These are phyloP conservation scores for Candida tropicalis DNA, from an alignment of 1,139 yeast genomes.

Conservation along the genomic window DNA sequence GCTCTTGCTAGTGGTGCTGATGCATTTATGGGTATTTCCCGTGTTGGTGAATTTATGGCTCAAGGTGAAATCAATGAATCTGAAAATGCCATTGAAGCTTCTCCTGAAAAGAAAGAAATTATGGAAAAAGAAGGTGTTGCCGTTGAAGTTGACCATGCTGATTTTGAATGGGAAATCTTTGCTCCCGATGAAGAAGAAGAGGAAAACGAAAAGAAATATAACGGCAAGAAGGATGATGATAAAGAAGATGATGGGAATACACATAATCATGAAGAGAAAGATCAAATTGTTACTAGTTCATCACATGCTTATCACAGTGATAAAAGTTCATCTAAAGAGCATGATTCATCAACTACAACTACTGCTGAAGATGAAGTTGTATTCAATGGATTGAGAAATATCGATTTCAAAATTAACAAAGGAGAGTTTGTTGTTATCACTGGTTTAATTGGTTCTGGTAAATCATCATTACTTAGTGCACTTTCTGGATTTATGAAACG, in stretches of 20 bases:
- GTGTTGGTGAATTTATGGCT: slow-evolving; percentile 57
- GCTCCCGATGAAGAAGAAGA: slow-evolving; percentile 25
- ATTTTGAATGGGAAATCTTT: slow-evolving; percentile 69
- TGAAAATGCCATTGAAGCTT: slow-evolving; percentile 23
- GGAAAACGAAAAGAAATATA: slow-evolving; percentile 12
- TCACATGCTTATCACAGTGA: slow-evolving; percentile 7
- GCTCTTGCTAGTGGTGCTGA: slow-evolving; percentile 70
- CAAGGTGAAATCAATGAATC: slow-evolving; percentile 26
- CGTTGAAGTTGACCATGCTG: slow-evolving; percentile 51
- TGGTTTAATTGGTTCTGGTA: slow-evolving; percentile 76
- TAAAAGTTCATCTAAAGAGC: slow-evolving; percentile 12
- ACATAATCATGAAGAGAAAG: slow-evolving; percentile 6
- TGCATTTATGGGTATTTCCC: slow-evolving; percentile 62
- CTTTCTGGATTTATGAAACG: slow-evolving; percentile 57
- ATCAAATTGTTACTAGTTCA: slow-evolving; percentile 4
- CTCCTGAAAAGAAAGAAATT: slow-evolving; percentile 23
- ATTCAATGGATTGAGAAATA: slow-evolving; percentile 20
- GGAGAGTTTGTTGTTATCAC: slow-evolving; percentile 73
- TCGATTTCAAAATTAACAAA: slow-evolving; percentile 24
- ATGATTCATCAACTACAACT: slow-evolving; percentile 6
- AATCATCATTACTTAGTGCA: slow-evolving; percentile 61
- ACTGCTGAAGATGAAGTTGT: slow-evolving; percentile 11
- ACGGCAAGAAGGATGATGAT: slow-evolving; percentile 14
- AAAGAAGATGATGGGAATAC: not conserved
- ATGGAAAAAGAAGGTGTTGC: slow-evolving; percentile 36